Evolutionary conservation across 2,329 filamentous ascomycete genomes (phyloP).

Genomic region (Hysterium pulicare): DNA sequence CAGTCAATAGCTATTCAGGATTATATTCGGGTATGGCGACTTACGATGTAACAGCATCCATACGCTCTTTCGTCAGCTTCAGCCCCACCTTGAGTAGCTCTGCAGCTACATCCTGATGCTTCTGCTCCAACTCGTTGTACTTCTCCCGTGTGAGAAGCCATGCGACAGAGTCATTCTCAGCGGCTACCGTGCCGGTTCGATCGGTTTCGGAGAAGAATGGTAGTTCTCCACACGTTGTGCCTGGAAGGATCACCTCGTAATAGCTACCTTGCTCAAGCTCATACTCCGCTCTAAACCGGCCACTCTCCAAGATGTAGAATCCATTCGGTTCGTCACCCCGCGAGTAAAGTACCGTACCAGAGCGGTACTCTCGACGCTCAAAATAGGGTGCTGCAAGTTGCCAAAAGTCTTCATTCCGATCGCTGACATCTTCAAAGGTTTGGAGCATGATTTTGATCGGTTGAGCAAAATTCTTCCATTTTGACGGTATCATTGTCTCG

Average conservation of each 20-base stretch:
- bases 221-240: slow-evolving; percentile 91
- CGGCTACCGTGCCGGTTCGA: slow-evolving; percentile 80
- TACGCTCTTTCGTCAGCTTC: slow-evolving; percentile 90
- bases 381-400: slow-evolving; percentile 78
- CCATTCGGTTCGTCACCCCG: slow-evolving; percentile 71
- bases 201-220: slow-evolving; percentile 93
- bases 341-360: slow-evolving; percentile 72
- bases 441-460: slow-evolving; percentile 89
- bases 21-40: slow-evolving; percentile 19
- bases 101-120: slow-evolving; percentile 72
- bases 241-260: slow-evolving; percentile 88
- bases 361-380: slow-evolving; percentile 60
- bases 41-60: slow-evolving; percentile 66
- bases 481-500: slow-evolving; percentile 52
- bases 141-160: slow-evolving; percentile 73
- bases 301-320: slow-evolving; percentile 88
- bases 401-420: slow-evolving; percentile 94
- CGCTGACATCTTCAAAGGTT: slow-evolving; percentile 85
- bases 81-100: slow-evolving; percentile 85
- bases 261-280: slow-evolving; percentile 83
- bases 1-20: neutral
- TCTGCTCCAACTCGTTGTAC: slow-evolving; percentile 70
- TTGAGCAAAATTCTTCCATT: slow-evolving; percentile 85
- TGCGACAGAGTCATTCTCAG: slow-evolving; percentile 75
- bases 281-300: slow-evolving; percentile 87